Percentiles rank a stretch among this genome's conserved stretches.
phyloP scores from a whole-genome alignment of 257 asterid species.

The Buddleja alternifolia region DNA sequence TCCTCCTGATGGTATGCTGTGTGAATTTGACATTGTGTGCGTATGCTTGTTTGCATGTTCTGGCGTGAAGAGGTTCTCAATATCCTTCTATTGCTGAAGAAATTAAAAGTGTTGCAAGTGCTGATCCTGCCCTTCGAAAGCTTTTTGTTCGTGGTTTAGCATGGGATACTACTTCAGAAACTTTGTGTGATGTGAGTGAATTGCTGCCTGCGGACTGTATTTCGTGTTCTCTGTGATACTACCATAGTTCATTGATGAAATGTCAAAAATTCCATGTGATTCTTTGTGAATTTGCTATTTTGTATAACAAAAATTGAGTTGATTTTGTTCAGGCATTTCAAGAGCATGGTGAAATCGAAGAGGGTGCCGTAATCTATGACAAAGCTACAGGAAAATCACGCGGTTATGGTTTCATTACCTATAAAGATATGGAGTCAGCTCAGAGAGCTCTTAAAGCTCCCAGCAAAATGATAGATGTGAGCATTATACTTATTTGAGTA shows the following conservation, averaged over 20 bases:
- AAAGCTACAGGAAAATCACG: conserved; percentile 74
- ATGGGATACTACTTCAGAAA: conserved; percentile 91
- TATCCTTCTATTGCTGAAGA: conserved; percentile 93
- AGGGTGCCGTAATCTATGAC: conserved; percentile 80
- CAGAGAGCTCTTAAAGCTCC: conserved; percentile 75
- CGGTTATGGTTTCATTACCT: conserved; percentile 83
- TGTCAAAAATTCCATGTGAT: conserved; percentile 12
- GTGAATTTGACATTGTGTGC: conserved; percentile 71
- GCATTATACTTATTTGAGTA: conserved; percentile 8
- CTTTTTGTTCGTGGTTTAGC: conserved; percentile 98
- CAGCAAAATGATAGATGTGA: conserved; percentile 79
- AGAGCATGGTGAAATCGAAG: conserved; percentile 87
- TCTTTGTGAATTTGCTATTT: conserved; percentile 2
- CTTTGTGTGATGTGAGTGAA: conserved; percentile 97
- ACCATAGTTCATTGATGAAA: conserved; percentile 27
- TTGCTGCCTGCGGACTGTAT: conserved; percentile 58
- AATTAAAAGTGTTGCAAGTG: conserved; percentile 90
- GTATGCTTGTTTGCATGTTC: conserved; percentile 96
- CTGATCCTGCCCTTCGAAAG: conserved; percentile 98
- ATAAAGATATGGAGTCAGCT: conserved; percentile 74
- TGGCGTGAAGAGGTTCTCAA: conserved; percentile 88
- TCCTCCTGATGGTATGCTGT: conserved; percentile 47
- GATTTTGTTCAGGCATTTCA: conserved; percentile 63
- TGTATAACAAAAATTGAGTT: conserved; percentile 7
- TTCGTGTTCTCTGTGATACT: conserved; percentile 34